Conservation (phyloP, 1,284 basidiomycete species). For the Ganoderma lucidum region DNA sequence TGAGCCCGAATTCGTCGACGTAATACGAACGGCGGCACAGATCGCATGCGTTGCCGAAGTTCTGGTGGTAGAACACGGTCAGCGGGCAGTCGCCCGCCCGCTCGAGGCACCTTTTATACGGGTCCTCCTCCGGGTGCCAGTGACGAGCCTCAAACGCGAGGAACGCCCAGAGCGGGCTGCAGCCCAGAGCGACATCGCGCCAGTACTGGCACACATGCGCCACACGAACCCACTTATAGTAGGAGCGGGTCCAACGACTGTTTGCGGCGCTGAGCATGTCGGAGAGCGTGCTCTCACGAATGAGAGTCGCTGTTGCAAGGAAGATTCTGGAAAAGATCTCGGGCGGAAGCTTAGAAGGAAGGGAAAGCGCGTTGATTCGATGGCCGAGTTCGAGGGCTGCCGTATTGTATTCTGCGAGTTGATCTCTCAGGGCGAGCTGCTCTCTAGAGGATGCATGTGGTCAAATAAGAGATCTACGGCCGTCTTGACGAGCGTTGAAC, state of each 20-base stretch:
- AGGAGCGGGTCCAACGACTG: neutral
- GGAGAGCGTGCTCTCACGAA: slow-evolving; percentile 4
- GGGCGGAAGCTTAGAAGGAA: slow-evolving; percentile 22
- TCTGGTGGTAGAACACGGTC: slow-evolving; percentile 19
- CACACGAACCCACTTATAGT: slow-evolving; percentile 15
- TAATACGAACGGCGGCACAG: slow-evolving; percentile 8
- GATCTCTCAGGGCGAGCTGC: slow-evolving; percentile 3
- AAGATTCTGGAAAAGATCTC: slow-evolving; percentile 23
- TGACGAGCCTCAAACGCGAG: slow-evolving; percentile 16
- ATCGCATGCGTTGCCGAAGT: slow-evolving; percentile 9
- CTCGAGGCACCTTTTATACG: neutral
- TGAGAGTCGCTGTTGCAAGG: slow-evolving; percentile 9
- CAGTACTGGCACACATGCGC: slow-evolving; percentile 17
- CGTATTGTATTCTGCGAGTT: slow-evolving; percentile 10
- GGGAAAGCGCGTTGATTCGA: slow-evolving; percentile 17
- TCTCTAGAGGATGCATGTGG: neutral
- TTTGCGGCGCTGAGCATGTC: neutral
- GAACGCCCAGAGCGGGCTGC: slow-evolving; percentile 16
- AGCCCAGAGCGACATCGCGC: slow-evolving; percentile 16
- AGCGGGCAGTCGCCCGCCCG: slow-evolving; percentile 9
- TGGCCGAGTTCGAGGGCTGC: slow-evolving; percentile 15
- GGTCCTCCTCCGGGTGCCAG: neutral
- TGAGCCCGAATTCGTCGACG: neutral
- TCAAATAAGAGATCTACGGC: neutral
- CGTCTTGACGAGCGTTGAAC: neutral